phyloP scores from a whole-genome alignment of 257 asterid genomes.

The Gardenia jasminoides region DNA sequence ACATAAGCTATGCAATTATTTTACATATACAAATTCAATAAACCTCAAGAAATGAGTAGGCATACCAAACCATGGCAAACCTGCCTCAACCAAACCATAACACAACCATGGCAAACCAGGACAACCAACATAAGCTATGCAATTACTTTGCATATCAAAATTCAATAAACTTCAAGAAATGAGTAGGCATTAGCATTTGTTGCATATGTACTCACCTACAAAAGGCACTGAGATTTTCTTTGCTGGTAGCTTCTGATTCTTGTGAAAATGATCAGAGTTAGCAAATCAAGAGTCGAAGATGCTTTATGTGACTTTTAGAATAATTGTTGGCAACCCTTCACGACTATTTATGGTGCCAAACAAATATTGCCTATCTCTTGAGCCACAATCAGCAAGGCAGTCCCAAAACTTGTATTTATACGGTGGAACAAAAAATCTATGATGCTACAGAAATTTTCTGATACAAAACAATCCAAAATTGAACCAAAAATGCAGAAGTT shows the following conservation, averaged over 20 bases:
- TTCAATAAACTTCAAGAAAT: conserved; percentile 1
- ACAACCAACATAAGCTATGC: not conserved
- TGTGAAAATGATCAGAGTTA: conserved; percentile 37
- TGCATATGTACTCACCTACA: conserved; percentile 54
- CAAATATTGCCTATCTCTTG: conserved; percentile 47
- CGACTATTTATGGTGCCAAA: conserved; percentile 37
- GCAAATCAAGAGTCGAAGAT: conserved; percentile 44
- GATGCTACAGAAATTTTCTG: conserved; percentile 8
- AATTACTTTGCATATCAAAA: conserved; percentile 12
- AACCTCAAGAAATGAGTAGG: conserved; percentile 6
- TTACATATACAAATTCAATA: conserved; percentile 5
- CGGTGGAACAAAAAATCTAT: conserved; percentile 40
- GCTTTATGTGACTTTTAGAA: conserved; percentile 56
- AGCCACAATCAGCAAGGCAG: conserved; percentile 59
- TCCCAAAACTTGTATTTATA: conserved; percentile 75
- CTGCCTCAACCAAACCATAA: not conserved
- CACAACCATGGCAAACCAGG: not conserved
- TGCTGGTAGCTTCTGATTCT: conserved; percentile 42
- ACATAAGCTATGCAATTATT: conserved; percentile 4
- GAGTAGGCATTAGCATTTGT: conserved; percentile 3
- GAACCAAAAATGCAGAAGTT: conserved; percentile 1
- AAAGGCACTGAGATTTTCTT: conserved; percentile 39
- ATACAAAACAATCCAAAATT: not conserved
- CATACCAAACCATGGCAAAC: no score
- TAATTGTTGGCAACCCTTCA: conserved; percentile 55